Evolutionary conservation across 2,329 filamentous ascomycete genomes (phyloP).

Genomic region (Talaromyces sp.): DNA sequence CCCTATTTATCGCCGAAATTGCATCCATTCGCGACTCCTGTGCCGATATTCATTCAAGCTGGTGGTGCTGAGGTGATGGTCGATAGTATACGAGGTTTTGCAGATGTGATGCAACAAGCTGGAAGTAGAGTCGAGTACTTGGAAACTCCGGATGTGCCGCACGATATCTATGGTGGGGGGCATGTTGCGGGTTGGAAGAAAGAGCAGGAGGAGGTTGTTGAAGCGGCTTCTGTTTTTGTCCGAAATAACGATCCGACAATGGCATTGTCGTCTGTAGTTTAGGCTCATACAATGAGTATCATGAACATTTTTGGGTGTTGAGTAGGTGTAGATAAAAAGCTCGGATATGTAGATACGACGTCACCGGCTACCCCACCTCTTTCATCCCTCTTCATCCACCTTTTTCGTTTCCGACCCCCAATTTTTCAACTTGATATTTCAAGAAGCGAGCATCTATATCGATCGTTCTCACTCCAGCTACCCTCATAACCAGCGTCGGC

Average conservation of each 20-base stretch:
- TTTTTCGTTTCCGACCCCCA: neutral
- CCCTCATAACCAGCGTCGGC: neutral
- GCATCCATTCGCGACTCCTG: constrained; percentile 21
- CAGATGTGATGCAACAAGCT: neutral
- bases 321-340: neutral
- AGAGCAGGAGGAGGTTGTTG: constrained; percentile 17
- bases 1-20: constrained; percentile 20
- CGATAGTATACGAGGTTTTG: constrained; percentile 16
- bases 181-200: constrained; percentile 18
- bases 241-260: neutral
- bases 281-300: neutral
- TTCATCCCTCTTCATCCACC: neutral
- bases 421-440: neutral
- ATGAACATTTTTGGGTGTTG: neutral
- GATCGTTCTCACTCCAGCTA: neutral
- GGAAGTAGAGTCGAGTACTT: constrained; percentile 18
- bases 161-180: constrained; percentile 22
- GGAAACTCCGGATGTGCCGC: constrained; percentile 18
- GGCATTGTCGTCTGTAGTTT: neutral
- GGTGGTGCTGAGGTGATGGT: constrained; percentile 20
- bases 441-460: neutral
- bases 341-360: neutral
- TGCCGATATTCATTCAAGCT: constrained; percentile 19
- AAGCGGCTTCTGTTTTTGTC: neutral
- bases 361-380: neutral